A percentile compares a stretch with the other conserved stretches of the same genome.
These are phyloP conservation scores for Saitozyma sp. DNA, from an alignment of 768 basidiomycete genomes.

Conservation along the genomic window DNA sequence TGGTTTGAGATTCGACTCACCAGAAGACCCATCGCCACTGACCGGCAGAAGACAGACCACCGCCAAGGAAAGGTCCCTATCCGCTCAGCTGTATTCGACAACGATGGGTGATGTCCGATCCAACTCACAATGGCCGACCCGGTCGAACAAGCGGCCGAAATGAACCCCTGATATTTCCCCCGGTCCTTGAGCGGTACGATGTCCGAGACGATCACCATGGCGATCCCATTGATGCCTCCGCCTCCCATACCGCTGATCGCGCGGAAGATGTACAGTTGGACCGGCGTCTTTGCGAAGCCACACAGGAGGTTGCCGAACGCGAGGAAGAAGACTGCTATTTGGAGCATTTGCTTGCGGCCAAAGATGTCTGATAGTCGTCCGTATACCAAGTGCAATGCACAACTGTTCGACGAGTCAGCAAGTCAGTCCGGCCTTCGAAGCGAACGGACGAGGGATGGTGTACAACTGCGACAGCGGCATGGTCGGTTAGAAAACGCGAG, in stretches of 20 bases:
- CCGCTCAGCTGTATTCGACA: neutral
- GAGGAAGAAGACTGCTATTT: slow-evolving; percentile 41
- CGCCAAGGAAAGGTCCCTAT: slow-evolving; percentile 43
- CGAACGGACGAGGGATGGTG: too few relatives aligned
- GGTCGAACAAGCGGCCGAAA: slow-evolving; percentile 23
- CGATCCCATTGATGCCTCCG: slow-evolving; percentile 49
- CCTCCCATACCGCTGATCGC: slow-evolving; percentile 49
- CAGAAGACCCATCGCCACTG: slow-evolving; percentile 47
- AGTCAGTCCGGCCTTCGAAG: too few relatives aligned
- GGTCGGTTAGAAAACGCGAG: slow-evolving; percentile 10
- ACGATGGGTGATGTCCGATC: too few relatives aligned
- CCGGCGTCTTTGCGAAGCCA: slow-evolving; percentile 44
- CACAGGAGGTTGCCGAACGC: slow-evolving; percentile 48
- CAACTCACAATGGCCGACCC: slow-evolving; percentile 29
- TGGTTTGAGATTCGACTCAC: neutral
- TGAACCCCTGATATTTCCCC: slow-evolving; percentile 43
- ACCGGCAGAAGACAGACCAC: slow-evolving; percentile 27
- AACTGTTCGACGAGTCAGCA: slow-evolving; percentile 8
- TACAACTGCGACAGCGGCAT: neutral
- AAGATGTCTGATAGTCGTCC: slow-evolving; percentile 41
- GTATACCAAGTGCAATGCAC: slow-evolving; percentile 45
- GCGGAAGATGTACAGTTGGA: slow-evolving; percentile 45
- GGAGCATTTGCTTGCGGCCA: slow-evolving; percentile 47
- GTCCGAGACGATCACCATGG: slow-evolving; percentile 47
- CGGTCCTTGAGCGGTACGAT: slow-evolving; percentile 43